Conservation (phyloP, 352 stramenopile species). For the Globisporangium irregulare region DNA sequence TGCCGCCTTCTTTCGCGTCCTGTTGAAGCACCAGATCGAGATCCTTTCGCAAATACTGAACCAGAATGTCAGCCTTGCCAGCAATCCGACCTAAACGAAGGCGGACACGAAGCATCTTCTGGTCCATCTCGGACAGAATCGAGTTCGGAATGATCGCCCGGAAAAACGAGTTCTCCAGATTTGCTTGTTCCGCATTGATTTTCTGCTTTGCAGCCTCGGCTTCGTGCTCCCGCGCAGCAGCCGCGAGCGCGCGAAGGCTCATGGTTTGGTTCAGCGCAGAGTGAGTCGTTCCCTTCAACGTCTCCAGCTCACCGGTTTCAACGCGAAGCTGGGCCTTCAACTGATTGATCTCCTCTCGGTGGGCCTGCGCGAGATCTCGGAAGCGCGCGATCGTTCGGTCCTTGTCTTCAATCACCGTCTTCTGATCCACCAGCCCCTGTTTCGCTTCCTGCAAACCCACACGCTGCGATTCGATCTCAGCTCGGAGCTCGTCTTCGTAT, state of each 20-base stretch:
- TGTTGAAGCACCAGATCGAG: slow-evolving; percentile 43
- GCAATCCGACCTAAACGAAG: slow-evolving; percentile 59
- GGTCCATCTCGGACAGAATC: slow-evolving; percentile 73
- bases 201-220: slow-evolving; percentile 68
- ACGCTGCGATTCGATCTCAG: slow-evolving; percentile 66
- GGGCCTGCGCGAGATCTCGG: slow-evolving; percentile 61
- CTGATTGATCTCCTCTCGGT: slow-evolving; percentile 72
- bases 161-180: slow-evolving; percentile 66
- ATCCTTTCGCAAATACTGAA: slow-evolving; percentile 67
- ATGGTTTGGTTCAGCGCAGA: slow-evolving; percentile 73
- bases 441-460: slow-evolving; percentile 56
- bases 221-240: slow-evolving; percentile 59
- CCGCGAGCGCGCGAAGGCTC: slow-evolving; percentile 55
- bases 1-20: slow-evolving; percentile 29
- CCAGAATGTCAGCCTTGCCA: slow-evolving; percentile 66
- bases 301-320: slow-evolving; percentile 68
- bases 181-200: slow-evolving; percentile 60
- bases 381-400: slow-evolving; percentile 81
- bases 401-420: slow-evolving; percentile 67
- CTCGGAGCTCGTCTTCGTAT: slow-evolving; percentile 71
- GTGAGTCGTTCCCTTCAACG: slow-evolving; percentile 72
- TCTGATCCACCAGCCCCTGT: slow-evolving; percentile 44
- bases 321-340: slow-evolving; percentile 70
- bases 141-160: slow-evolving; percentile 61
- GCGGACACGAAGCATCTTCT: slow-evolving; percentile 69